Evolutionary conservation across 257 asterid species (phyloP), one percentile per base, ranked within the genome.

Genomic region (Marsdenia floribunda): DNA sequence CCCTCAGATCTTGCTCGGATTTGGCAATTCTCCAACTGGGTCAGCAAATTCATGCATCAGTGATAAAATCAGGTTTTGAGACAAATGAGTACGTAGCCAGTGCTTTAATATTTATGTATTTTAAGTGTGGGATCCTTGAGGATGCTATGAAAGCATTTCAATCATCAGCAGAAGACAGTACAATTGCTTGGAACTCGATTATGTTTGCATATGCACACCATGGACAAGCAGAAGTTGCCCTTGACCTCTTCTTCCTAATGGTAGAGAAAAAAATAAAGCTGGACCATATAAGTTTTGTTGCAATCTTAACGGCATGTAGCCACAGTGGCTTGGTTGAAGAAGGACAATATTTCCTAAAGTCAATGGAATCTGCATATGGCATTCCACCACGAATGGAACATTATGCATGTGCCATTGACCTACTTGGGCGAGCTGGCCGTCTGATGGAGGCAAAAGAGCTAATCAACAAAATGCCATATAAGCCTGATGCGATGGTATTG

Each of bases 181-280:
- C 96, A 0, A 89, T 93, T 64, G 82, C 91, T 42, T 93, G 98
- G 98, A 93, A 93, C 87, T 83, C 98, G 15, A 85, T 89, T 58
- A 88, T 93, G 76, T 93, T 93, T 58, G 94, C 93, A 0, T 86
- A 88, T 76, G 98, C 96, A 37, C 98, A 93, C 70, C 97, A 93
- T 24, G 98, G 98, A 78, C 88, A 86, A 75, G 98, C 96, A 33
- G 77, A 84, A 77, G 82, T 82, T 72, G 90, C 91, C 14, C 91
- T 93, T 10, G 88, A 88, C 73, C 85, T 88, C 65, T 93, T 93
- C 83, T 68, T 63, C 72, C 73, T 68, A 60, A 93, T 89, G 97
- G 76, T 26, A 35, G 75, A 84, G 77, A 58, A 83, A 66, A 58
- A 78, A 14, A 92, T 91, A 78, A 87, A 84, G 83, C 78, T 86